These are phyloP conservation scores for Phytophthora multivora DNA, from an alignment of 352 stramenopile species.

Conservation along the genomic window DNA sequence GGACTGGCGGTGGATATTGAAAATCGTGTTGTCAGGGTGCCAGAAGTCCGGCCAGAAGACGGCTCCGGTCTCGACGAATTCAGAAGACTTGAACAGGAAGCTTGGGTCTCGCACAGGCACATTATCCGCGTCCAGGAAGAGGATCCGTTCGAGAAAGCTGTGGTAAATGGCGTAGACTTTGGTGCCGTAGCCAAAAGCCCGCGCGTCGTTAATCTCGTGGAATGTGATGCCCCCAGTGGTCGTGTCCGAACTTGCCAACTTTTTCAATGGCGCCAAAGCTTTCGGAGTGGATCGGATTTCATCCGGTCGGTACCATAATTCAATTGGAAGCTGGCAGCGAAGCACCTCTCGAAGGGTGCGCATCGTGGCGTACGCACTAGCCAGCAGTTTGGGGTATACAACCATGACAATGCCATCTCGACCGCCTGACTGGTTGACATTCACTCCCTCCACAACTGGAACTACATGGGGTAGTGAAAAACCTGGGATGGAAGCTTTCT, in stretches of 20 bases:
- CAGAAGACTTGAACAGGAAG: constrained; percentile 46
- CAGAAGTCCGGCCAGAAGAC: constrained; percentile 76
- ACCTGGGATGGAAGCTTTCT: constrained; percentile 20
- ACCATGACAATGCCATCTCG: constrained; percentile 29
- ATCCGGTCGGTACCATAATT: constrained; percentile 52
- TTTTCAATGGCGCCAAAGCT: constrained; percentile 20
- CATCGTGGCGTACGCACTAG: constrained; percentile 21
- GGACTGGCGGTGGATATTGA: constrained; percentile 62
- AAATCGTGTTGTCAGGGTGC: constrained; percentile 65
- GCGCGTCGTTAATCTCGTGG: constrained; percentile 38
- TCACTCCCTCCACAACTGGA: constrained; percentile 9
- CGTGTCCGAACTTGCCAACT: constrained; percentile 1
- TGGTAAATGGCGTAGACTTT: constrained; percentile 57
- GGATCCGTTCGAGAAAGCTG: constrained; percentile 43
- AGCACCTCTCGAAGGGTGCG: constrained; percentile 19
- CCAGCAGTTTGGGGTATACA: constrained; percentile 22
- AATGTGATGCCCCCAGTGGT: constrained; percentile 34
- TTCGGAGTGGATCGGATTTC: constrained; percentile 31
- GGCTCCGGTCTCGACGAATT: constrained; percentile 45
- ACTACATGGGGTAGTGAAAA: constrained; percentile 21
- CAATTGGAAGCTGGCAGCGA: constrained; percentile 41
- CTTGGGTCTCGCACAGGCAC: constrained; percentile 50
- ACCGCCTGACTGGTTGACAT: constrained; percentile 8
- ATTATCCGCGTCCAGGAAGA: constrained; percentile 69
- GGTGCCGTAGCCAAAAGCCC: constrained; percentile 49